These are phyloP conservation scores for Suillus spraguei DNA, from an alignment of 768 basidiomycete genomes.

Conservation along the genomic window DNA sequence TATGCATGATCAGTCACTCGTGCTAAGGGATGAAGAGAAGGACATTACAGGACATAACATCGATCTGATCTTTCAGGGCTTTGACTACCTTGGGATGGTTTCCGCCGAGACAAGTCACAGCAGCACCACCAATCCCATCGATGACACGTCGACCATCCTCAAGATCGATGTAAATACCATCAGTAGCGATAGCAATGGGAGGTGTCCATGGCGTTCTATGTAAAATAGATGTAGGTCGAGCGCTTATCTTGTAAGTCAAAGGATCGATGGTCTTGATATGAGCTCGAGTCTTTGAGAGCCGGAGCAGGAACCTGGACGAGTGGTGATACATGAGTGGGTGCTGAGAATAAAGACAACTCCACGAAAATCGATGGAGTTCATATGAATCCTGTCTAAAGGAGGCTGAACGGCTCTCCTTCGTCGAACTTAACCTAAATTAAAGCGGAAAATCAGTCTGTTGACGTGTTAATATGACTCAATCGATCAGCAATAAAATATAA, in stretches of 20 bases:
- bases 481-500: neutral
- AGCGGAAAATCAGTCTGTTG: neutral
- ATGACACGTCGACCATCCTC: constrained; percentile 70
- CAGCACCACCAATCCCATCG: constrained; percentile 86
- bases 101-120: constrained; percentile 79
- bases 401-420: constrained; percentile 1
- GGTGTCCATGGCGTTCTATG: constrained; percentile 77
- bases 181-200: constrained; percentile 63
- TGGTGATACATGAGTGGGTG: neutral
- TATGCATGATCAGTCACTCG: constrained; percentile 27
- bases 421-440: neutral
- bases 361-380: neutral
- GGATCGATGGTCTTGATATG: neutral
- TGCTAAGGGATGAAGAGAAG: neutral
- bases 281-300: neutral
- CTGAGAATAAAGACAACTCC: neutral
- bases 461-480: neutral
- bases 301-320: neutral
- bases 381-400: neutral
- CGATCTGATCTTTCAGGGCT: constrained; percentile 80
- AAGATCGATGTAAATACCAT: constrained; percentile 73
- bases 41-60: constrained; percentile 71
- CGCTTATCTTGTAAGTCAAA: neutral
- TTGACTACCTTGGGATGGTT: constrained; percentile 70
- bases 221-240: constrained; percentile 45